A percentile compares a stretch with the other conserved stretches of the same genome.
phyloP scores from a whole-genome alignment of 2,329 filamentous ascomycete genomes.

The Iodosphaeria phyllophila region DNA sequence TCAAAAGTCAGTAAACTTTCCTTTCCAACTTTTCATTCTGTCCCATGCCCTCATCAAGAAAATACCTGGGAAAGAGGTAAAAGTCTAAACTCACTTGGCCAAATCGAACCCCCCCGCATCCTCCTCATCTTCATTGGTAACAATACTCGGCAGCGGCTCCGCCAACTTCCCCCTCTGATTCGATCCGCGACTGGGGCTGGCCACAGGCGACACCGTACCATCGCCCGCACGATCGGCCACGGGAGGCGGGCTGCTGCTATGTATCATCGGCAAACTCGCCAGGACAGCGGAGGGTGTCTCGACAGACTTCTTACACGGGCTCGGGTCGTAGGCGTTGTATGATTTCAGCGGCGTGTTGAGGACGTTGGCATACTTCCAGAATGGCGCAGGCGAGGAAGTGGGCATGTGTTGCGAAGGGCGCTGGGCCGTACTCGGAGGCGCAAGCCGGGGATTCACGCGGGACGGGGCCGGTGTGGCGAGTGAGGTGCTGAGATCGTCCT shows the following conservation, averaged over 20 bases:
- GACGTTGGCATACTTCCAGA: conserved; percentile 74
- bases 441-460: conserved; percentile 53
- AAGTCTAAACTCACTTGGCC: conserved; percentile 29
- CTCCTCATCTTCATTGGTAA: conserved; percentile 15
- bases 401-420: conserved; percentile 73
- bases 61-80: too few relatives aligned
- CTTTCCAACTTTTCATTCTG: background rate
- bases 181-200: conserved; percentile 26
- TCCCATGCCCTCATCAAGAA: too few relatives aligned
- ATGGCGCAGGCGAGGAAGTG: conserved; percentile 67
- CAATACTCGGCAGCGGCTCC: conserved; percentile 25
- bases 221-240: conserved; percentile 15
- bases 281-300: background rate
- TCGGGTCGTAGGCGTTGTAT: conserved; percentile 33
- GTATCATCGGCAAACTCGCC: conserved; percentile 19
- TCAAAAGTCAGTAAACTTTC: conserved; percentile 10
- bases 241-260: conserved; percentile 41
- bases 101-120: conserved; percentile 39
- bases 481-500: conserved; percentile 38
- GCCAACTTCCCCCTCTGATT: conserved; percentile 18
- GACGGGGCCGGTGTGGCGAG: conserved; percentile 58
- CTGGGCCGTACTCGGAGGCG: conserved; percentile 64
- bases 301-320: conserved; percentile 30
- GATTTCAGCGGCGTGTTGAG: conserved; percentile 49
- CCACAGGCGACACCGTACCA: conserved; percentile 24